Evolutionary conservation across 352 stramenopile genomes (phyloP).

Genomic region (Pythium aquatile): DNA sequence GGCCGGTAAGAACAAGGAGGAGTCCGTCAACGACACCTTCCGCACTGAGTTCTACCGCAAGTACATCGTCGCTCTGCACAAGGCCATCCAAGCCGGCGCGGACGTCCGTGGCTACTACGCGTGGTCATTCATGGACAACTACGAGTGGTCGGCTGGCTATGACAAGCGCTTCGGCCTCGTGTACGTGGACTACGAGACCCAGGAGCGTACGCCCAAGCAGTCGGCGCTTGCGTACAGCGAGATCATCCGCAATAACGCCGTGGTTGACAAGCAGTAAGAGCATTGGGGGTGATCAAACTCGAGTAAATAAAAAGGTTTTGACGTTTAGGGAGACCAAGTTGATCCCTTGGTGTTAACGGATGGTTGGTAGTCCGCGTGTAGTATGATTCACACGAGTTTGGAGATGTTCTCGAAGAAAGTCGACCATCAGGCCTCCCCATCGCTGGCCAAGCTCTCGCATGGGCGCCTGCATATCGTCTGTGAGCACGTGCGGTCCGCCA

Average conservation of each 20-base stretch:
- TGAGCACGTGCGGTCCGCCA: background rate
- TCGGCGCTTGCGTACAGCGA: slow-evolving; percentile 48
- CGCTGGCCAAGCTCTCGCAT: slow-evolving; percentile 3
- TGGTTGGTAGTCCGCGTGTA: too few species aligned
- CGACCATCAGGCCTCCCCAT: slow-evolving; percentile 21
- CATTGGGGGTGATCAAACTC: too few species aligned
- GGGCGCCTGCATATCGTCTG: background rate
- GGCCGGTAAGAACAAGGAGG: slow-evolving; percentile 59
- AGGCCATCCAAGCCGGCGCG: slow-evolving; percentile 42
- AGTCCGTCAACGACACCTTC: slow-evolving; percentile 68
- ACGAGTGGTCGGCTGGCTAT: slow-evolving; percentile 88
- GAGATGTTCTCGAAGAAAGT: slow-evolving; percentile 8
- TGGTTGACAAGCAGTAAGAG: slow-evolving; percentile 6
- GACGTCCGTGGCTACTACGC: slow-evolving; percentile 85
- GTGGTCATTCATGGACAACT: slow-evolving; percentile 94
- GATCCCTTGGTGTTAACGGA: too few species aligned
- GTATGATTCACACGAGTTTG: background rate
- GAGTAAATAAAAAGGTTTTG: too few species aligned
- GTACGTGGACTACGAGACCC: slow-evolving; percentile 55
- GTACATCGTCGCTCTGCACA: slow-evolving; percentile 76
- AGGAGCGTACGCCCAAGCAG: slow-evolving; percentile 52
- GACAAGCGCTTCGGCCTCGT: slow-evolving; percentile 51
- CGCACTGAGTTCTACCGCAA: slow-evolving; percentile 79
- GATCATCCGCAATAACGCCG: slow-evolving; percentile 43
- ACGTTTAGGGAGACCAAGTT: too few species aligned